phyloP scores from a whole-genome alignment of 352 stramenopile genomes.

The Pythium phragmiticola region DNA sequence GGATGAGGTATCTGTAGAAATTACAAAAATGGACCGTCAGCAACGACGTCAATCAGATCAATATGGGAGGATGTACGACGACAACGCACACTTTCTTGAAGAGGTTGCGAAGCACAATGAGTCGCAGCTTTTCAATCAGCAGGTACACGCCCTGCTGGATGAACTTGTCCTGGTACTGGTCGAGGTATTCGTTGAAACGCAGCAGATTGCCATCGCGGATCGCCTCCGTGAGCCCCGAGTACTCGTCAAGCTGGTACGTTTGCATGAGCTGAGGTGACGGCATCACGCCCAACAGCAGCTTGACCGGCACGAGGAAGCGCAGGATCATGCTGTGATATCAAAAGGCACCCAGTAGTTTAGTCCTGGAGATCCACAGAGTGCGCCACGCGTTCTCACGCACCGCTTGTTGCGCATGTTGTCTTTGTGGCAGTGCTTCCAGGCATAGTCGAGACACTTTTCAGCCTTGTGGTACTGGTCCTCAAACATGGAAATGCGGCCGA shows the following conservation, averaged over 20 bases:
- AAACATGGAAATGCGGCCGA: constrained; percentile 96
- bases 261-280: constrained; percentile 88
- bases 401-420: constrained; percentile 88
- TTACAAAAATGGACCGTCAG: not conserved
- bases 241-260: constrained; percentile 88
- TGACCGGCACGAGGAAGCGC: constrained; percentile 94
- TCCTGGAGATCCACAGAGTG: too few species aligned
- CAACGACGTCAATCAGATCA: not conserved
- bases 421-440: constrained; percentile 91
- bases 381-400: constrained; percentile 11
- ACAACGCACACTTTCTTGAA: constrained; percentile 94
- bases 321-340: constrained; percentile 79
- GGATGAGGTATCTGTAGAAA: constrained; percentile 66
- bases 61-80: not conserved
- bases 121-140: constrained; percentile 95
- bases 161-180: constrained; percentile 89
- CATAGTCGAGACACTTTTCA: constrained; percentile 93
- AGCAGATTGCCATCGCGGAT: constrained; percentile 91
- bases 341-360: not conserved
- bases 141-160: constrained; percentile 94
- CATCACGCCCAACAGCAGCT: constrained; percentile 92
- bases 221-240: constrained; percentile 87
- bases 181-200: constrained; percentile 91
- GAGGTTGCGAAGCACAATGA: constrained; percentile 94
- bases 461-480: constrained; percentile 96